Evolutionary conservation across 345 rosid species (phyloP).

Genomic region (Ceriops tagal): DNA sequence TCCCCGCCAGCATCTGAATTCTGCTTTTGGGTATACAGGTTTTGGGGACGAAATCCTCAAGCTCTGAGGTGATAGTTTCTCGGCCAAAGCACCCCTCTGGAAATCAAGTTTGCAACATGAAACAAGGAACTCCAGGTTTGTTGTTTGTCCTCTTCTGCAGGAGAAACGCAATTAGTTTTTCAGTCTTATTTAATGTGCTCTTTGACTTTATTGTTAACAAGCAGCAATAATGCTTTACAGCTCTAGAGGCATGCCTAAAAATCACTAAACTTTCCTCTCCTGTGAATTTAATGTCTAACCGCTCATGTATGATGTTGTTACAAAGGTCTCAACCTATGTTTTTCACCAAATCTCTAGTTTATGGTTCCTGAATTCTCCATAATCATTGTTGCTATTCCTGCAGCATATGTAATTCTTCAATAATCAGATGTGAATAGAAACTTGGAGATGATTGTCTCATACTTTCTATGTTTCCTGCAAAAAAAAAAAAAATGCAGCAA

Average conservation of each 20-base stretch:
- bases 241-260: not conserved
- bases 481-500: slow-evolving; percentile 26
- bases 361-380: not conserved
- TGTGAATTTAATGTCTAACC: too few species aligned
- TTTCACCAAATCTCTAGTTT: too few species aligned
- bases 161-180: not conserved
- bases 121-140: slow-evolving; percentile 50
- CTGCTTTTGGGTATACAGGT: slow-evolving; percentile 34
- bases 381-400: not conserved
- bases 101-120: slow-evolving; percentile 43
- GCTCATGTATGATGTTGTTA: too few species aligned
- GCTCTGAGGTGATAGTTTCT: slow-evolving; percentile 41
- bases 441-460: slow-evolving; percentile 7
- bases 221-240: not conserved
- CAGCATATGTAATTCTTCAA: not conserved
- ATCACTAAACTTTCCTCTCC: too few species aligned
- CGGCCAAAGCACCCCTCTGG: slow-evolving; percentile 38
- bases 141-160: not conserved
- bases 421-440: not conserved
- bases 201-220: not conserved
- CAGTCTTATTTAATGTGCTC: not conserved
- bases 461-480: not conserved
- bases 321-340: too few species aligned
- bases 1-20: not conserved
- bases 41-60: slow-evolving; percentile 36